Evolutionary conservation across 83 land plant genomes (phyloP), one percentile per base, ranked within the genome.

Genomic region (Thuja plicata): DNA sequence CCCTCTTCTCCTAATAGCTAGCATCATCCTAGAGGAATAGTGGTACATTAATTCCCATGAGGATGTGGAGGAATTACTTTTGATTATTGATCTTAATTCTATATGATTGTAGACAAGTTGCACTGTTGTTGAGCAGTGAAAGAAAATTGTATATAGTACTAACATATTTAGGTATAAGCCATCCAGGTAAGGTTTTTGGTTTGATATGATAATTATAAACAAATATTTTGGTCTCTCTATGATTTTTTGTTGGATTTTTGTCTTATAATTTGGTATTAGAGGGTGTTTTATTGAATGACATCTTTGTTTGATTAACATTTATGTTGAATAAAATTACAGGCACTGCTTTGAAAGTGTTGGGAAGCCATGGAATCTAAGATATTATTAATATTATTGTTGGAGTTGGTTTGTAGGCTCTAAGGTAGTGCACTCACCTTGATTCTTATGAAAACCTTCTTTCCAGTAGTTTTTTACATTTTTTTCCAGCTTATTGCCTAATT

Each of bases 321-420:
- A n/a, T n/a, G n/a, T n/a, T 27, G 50, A 82, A 82, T 76, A 73
- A 37, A 87, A n/a, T 89, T 87, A n/a, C 90, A 94, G 95, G 89
- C 70, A 34, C 52, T 21, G 35, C 12, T 15, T 55, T 88, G 4
- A 38, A 46, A 30, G 86, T 91, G 45, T 32, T 91, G 43, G 94
- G 88, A 76, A 81, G 90, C 73, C 92, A 93, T 60, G 89, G 77
- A n/a, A 78, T 91, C 74, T 90, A 90, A 84, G 94, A 93, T 87
- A 62, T 94, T 13, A 91, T 34, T 62, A 89, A 87, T n/a, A n/a
- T n/a, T n/a, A n/a, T n/a, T n/a, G n/a, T n/a, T n/a, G n/a, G n/a
- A n/a, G n/a, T n/a, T n/a, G 94, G 96, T 71, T 88, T 93, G 52
- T 94, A 91, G 85, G 89, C 90, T 87, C 81, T 94, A 80, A 94